Base-by-base conservation (phyloP, 2,329 filamentous ascomycete species). In the Furcasterigmium furcatum region DNA sequence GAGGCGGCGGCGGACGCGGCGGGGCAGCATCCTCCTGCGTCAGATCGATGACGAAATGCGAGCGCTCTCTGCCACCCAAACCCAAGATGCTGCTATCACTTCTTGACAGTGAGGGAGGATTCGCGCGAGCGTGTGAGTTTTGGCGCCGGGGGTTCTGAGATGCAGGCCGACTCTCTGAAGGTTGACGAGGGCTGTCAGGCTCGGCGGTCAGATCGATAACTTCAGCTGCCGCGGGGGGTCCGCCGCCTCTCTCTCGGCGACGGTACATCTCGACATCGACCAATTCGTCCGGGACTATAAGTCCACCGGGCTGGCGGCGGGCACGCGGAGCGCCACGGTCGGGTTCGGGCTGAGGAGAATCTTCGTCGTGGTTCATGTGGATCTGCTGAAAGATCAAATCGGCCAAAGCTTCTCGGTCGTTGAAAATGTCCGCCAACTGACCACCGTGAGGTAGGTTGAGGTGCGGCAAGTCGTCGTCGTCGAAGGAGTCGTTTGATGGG, bases 171-270 rank as follows among this genome's bases (percentile, higher is more conserved):
- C 10, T 19, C 34, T 10, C n/a, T 8, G 9, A 19, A 19, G 5
- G 9, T 18, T 49, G 46, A 8, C 54, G 56, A 0, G 73, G 71
- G 16, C 72, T 76, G 55, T 77, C 74, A 0, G 73, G 72, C 51
- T 77, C 74, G 9, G 64, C 66, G 1, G 75, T 78, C 40, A 79
- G 58, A 46, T 79, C 75, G 36, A 79, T 78, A 13, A 77, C 59
- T 16, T 64, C 52, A 6, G 61, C n/a, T 44, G 35, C 22, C 43
- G 44, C 19, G 44, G 56, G n/a, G 46, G 41, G 34, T 14, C n/a
- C n/a, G 34, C n/a, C 13, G 21, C 16, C 20, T 24, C 19, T 16
- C 21, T 38, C 39, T 27, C 45, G 45, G 16, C 45, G 21, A 38
- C 50, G 43, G 30, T 41, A 48, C 25, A 52, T 20, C 38, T 61